Evolutionary conservation across 2,329 filamentous ascomycete genomes (phyloP).

Genomic region (Apiospora hydei): DNA sequence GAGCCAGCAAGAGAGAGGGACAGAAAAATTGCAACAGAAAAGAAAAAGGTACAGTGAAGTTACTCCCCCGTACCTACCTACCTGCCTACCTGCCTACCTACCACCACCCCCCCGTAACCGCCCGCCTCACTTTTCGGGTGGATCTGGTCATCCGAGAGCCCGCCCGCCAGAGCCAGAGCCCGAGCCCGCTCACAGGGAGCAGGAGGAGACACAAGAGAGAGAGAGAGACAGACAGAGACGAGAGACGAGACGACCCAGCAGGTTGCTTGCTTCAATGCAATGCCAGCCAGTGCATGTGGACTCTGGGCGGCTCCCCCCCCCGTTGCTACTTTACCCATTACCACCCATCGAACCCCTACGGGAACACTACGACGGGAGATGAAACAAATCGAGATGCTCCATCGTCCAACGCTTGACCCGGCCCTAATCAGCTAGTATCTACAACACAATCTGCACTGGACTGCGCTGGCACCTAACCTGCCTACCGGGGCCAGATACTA

Average conservation of each 20-base stretch:
- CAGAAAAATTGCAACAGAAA: not conserved
- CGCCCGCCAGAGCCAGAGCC: not conserved
- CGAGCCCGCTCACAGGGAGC: not conserved
- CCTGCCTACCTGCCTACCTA: no score
- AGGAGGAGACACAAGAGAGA: not conserved
- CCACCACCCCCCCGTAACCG: not conserved
- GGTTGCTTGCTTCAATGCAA: no score
- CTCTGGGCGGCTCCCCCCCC: no score
- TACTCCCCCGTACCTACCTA: no score
- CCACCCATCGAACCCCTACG: not conserved
- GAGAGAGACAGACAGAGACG: no score
- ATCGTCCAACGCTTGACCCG: not conserved
- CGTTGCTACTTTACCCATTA: not conserved
- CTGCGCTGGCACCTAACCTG: not conserved
- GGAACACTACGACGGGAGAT: not conserved
- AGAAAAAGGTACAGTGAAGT: not conserved
- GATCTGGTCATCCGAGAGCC: conserved; percentile 6
- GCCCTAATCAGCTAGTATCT: not conserved
- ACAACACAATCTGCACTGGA: not conserved
- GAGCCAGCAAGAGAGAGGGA: not conserved
- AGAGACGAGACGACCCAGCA: not conserved
- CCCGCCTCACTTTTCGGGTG: conserved; percentile 16
- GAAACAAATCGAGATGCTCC: conserved; percentile 20
- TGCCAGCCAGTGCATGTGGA: no score
- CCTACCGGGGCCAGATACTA: not conserved